A percentile compares a stretch with the other conserved stretches of the same genome.
phyloP scores from a whole-genome alignment of 228 moss, liverwort and hornwort species.

The Sphagnum magellanicum region DNA sequence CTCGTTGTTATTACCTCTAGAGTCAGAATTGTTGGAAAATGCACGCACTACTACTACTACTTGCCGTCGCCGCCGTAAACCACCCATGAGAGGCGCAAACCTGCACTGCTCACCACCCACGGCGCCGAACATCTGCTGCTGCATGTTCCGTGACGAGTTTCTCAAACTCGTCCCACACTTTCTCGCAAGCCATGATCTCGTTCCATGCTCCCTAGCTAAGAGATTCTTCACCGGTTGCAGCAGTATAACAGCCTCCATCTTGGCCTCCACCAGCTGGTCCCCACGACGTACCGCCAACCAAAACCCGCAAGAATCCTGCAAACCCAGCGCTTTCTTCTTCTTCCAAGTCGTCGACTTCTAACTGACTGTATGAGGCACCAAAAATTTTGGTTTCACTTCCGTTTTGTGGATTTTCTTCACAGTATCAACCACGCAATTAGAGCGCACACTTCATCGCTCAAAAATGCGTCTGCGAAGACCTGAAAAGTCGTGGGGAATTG shows the following conservation, averaged over 20 bases:
- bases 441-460: too few relatives aligned
- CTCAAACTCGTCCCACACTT: constrained; percentile 13
- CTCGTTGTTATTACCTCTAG: constrained; percentile 14
- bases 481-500: too few relatives aligned
- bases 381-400: too few relatives aligned
- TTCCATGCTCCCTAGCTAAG: constrained; percentile 5
- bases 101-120: constrained; percentile 2
- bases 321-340: too few relatives aligned
- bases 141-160: constrained; percentile 15
- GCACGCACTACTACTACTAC: constrained; percentile 10
- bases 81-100: constrained; percentile 18
- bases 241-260: constrained; percentile 27
- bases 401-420: too few relatives aligned
- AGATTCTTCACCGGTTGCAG: constrained; percentile 21
- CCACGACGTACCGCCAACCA: too few relatives aligned
- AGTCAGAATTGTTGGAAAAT: constrained; percentile 46
- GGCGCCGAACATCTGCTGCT: constrained; percentile 19
- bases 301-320: too few relatives aligned
- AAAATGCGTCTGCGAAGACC: too few relatives aligned
- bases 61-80: constrained; percentile 7
- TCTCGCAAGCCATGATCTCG: constrained; percentile 13
- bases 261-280: not conserved
- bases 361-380: too few relatives aligned
- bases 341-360: too few relatives aligned
- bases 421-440: too few relatives aligned